These are phyloP conservation scores for Neurospora crassa DNA, from an alignment of 2,329 filamentous ascomycete genomes.

Conservation along the genomic window DNA sequence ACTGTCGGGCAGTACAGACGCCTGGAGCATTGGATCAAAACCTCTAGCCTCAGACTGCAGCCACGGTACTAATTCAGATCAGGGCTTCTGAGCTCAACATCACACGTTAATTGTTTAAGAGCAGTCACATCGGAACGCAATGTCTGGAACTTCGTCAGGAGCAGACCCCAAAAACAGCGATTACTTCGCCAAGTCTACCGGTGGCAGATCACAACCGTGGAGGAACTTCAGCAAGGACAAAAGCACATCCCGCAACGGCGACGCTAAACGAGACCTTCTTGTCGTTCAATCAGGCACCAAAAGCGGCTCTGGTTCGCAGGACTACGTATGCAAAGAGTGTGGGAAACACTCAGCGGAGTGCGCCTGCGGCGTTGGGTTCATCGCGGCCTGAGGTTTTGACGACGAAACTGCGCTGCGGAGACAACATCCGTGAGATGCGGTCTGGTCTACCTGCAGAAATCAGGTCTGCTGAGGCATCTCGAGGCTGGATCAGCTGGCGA, in stretches of 20 bases:
- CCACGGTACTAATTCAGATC: not conserved
- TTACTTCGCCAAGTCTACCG: not conserved
- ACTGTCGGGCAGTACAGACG: not conserved
- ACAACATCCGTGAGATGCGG: not conserved
- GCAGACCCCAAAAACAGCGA: not conserved
- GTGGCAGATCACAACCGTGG: not conserved
- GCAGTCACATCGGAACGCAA: not conserved
- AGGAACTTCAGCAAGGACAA: not conserved
- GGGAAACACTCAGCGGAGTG: not conserved
- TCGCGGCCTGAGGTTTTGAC: not conserved
- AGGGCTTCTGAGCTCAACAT: not conserved
- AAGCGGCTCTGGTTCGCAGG: not conserved
- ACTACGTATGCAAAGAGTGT: not conserved
- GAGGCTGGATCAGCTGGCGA: not conserved
- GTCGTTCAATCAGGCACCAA: not conserved
- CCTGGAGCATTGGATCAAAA: not conserved
- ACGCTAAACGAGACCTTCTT: not conserved
- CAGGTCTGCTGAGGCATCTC: not conserved
- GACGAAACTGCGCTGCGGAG: not conserved
- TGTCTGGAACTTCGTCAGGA: not conserved
- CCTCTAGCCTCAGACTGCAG: not conserved
- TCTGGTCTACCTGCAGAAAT: not conserved
- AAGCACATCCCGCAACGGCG: not conserved
- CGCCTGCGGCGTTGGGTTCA: not conserved
- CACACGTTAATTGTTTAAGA: not conserved